Evolutionary conservation across 2,329 filamentous ascomycete genomes (phyloP), one percentile per base, ranked within the genome.

Genomic region (Fusarium succisae): DNA sequence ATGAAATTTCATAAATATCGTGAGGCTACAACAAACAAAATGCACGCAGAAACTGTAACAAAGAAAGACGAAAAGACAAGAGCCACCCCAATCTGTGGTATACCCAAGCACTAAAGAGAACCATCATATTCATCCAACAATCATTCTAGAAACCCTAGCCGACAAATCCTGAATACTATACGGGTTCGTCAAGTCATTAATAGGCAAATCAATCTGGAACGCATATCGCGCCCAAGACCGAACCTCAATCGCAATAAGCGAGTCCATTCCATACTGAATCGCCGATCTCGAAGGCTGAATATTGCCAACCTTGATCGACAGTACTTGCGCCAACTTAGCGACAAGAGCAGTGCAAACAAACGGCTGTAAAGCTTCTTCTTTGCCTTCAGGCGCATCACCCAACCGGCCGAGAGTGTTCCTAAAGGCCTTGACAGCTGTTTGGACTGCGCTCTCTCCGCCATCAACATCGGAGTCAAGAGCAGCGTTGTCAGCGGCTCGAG

Each of bases 221-320:
- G 74, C 74, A 30, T 76, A 76, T 76, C 74, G 73, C 11, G 74
- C 74, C 74, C 74, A 76, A 24, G 74, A 76, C 8, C 74, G 68
- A 39, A 76, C 74, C 62, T 75, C 74, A 13, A 76, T 76, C 15
- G 74, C 74, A 59, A 76, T 76, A 20, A 76, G 74, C 18, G 74
- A 76, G 37, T 76, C 74, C 74, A 76, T 76, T 8, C 74, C 74
- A 26, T 76, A 76, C 54, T 76, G 74, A 6, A 76, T 67, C 14
- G 74, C 74, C 7, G 74, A 76, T 30, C 74, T 75, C 4, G 74
- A 59, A 30, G 70, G 69, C 26, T 68, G 75, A 2, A 77, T 76
- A n/a, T 77, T 75, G 11, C 51, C 60, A 63, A 74, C 45, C 73
- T 77, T 77, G 51, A 77, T 69, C 15, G 75, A 77, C 15, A 77